These are phyloP conservation scores for Rhynchosporium agropyri DNA, from an alignment of 2,329 filamentous ascomycete species.

Conservation along the genomic window DNA sequence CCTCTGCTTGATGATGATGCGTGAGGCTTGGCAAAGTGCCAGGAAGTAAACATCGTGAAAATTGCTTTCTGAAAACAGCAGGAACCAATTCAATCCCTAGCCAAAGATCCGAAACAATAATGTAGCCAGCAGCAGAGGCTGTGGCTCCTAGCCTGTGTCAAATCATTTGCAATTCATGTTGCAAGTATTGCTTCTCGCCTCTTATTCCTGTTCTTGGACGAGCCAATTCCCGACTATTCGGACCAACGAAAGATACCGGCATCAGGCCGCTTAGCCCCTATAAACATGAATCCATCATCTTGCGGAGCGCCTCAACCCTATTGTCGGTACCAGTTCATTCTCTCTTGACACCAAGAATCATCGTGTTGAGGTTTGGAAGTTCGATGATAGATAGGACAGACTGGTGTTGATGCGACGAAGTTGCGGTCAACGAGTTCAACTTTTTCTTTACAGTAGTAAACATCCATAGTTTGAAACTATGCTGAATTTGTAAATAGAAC, in stretches of 20 bases:
- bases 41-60: too few species aligned
- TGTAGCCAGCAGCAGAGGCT: too few species aligned
- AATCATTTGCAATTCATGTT: neutral
- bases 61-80: neutral
- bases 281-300: neutral
- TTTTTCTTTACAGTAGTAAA: too few species aligned
- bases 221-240: constrained; percentile 14
- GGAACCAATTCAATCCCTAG: neutral
- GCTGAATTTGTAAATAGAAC: too few species aligned
- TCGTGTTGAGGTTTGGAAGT: too few species aligned
- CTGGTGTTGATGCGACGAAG: too few species aligned
- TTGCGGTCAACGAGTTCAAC: too few species aligned
- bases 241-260: constrained; percentile 1
- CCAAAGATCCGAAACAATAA: neutral
- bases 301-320: too few species aligned
- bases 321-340: neutral
- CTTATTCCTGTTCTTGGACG: constrained; percentile 7
- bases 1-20: neutral
- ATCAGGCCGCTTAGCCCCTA: neutral
- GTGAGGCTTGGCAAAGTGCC: neutral
- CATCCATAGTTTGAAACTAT: too few species aligned
- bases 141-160: neutral
- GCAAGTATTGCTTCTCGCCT: constrained; percentile 6
- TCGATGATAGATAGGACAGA: too few species aligned
- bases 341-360: too few species aligned